Evolutionary conservation across 768 basidiomycete species (phyloP), one percentile per base, ranked within the genome.

Genomic region (Trametes sanguinea): DNA sequence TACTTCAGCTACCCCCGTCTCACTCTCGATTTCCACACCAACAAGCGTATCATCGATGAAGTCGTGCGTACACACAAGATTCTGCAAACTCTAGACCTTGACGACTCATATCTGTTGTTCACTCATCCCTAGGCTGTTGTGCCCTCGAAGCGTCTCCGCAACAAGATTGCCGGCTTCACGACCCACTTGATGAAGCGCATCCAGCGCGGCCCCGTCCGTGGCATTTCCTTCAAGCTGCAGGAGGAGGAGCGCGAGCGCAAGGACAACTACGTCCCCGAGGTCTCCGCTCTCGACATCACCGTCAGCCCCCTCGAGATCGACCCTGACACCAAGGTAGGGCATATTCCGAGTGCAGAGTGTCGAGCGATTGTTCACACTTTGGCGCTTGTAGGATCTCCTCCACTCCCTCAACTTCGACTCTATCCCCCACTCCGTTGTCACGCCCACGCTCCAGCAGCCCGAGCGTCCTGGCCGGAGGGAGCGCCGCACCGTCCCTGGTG

Each of bases 141-240:
- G 68, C 96, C 96, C 62, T 98, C 97, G 59, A 98, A 99, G 82
- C 94, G 96, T 69, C 88, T 99, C 71, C 88, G 97, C 75, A 99
- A 99, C 92, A 99, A 99, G 86, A 91, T 99, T 74, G 89, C 96
- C 10, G 97, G 97, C 50, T 99, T 98, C 87, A 99, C 97, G 62
- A 99, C 97, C 72, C 97, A 99, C 76, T 83, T 99, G 77, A 99
- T 99, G 97, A 98, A 95, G 86, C 95, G 97, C 73, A 99, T 99
- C 72, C 94, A 97, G 78, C 88, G 88, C 62, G 97, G 97, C 3
- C 97, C 97, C 71, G 97, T 99, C 66, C 94, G 95, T 67, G 97
- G 97, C 71, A 99, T 99, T 77, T 98, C 97, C 59, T 99, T 98
- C 94, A 97, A 98, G 80, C 90, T 99, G 70, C 97, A 99, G 77